Evolutionary conservation across 768 basidiomycete genomes (phyloP), one percentile per base, ranked within the genome.

Genomic region (Suillus weaverae): DNA sequence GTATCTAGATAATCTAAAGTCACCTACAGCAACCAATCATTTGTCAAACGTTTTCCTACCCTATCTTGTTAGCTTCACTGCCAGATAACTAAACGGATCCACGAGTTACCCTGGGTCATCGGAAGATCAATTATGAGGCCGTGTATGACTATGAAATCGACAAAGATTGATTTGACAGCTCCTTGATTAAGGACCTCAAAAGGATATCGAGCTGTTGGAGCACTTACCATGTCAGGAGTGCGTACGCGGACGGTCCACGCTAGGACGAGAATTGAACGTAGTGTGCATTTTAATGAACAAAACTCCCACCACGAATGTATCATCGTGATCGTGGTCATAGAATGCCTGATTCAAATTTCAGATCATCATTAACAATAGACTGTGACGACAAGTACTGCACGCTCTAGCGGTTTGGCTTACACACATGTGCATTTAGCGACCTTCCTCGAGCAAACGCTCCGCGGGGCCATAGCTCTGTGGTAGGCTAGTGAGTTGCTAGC

Each of bases 391-490:
- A 14, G 22, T 20, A 11, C 4, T 38, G 60, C 22, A 36, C 35
- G 5, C 4, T 22, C 0, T 16, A 8, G 64, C 39, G 39, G 1
- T 22, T 35, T 33, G 13, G 77, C 85, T 64, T 73, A 91, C 90
- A 62, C 85, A 85, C 77, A 84, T 82, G 66, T 90, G 85, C 81
- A 92, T 81, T 56, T 89, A 88, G 64, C 85, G 86, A 5, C 85
- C 90, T 70, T 90, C 84, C 43, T 75, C 80, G 22, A 92, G 65
- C 30, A 92, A 70, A 4, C 84, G 81, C 18, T 91, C 86, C 0
- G 84, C 88, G 8, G 92, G 81, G 7, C 90, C 91, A 75, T 92
- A 92, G 66, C 90, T 93, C 90, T 92, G 60, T n/a, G 2, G 26
- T 5, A 33, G 20, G 30, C 59, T 8, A 3, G 48, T 26, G 64